These are phyloP conservation scores for Eutypella sp. DNA, from an alignment of 2,329 filamentous ascomycete species.

Conservation along the genomic window DNA sequence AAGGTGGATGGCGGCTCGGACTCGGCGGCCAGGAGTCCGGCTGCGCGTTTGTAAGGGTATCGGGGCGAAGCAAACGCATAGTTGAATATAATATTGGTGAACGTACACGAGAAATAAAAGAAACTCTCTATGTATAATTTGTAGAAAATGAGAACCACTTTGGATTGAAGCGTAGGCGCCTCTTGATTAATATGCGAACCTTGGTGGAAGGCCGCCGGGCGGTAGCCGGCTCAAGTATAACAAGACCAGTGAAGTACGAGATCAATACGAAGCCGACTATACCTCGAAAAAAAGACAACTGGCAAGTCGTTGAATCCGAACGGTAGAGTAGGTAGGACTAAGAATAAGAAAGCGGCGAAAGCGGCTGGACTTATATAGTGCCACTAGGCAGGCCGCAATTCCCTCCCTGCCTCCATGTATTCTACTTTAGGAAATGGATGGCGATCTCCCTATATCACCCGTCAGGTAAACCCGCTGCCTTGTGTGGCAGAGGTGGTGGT, in stretches of 20 bases:
- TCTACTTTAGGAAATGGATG: conserved; percentile 9
- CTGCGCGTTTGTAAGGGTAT: conserved; percentile 25
- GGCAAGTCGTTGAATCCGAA: conserved; percentile 17
- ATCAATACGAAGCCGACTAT: conserved; percentile 12
- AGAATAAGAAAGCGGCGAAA: conserved; percentile 11
- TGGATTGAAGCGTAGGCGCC: conserved; percentile 7
- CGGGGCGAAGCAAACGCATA: conserved; percentile 24
- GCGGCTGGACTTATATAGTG: conserved; percentile 20
- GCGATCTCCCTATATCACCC: conserved; percentile 27
- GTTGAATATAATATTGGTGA: conserved; percentile 7
- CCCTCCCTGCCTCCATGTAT: conserved; percentile 2
- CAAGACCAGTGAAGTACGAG: conserved; percentile 8
- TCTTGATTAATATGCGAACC: conserved; percentile 10
- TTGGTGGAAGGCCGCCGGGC: conserved; percentile 17
- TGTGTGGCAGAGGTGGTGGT: conserved; percentile 26
- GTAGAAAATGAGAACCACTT: too few relatives aligned
- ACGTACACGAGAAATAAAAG: too few relatives aligned
- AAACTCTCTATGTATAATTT: too few relatives aligned
- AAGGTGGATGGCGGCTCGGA: conserved; percentile 41
- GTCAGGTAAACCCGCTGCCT: conserved; percentile 26
- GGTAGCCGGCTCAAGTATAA: conserved; percentile 20
- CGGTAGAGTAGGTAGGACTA: conserved; percentile 10
- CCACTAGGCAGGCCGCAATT: conserved; percentile 18
- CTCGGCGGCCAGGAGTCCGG: conserved; percentile 49
- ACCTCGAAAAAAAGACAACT: conserved; percentile 13